Percentiles rank a stretch among this genome's conserved stretches.
These are phyloP conservation scores for Starmerella vaccinii DNA, from an alignment of 805 yeast species.

Conservation along the genomic window DNA sequence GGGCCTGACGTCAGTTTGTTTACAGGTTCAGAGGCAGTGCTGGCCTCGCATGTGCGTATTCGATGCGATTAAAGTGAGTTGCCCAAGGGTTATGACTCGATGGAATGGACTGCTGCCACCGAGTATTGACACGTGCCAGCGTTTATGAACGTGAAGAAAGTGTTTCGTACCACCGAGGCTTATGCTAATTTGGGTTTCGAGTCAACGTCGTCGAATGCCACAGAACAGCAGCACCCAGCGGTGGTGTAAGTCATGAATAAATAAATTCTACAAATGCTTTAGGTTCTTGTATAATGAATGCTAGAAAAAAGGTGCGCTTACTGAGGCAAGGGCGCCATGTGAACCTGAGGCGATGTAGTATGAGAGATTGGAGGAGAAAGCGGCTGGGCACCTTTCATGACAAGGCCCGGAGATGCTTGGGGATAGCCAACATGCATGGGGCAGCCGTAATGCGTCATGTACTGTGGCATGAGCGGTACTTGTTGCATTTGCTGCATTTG, in stretches of 20 bases:
- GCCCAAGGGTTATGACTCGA: too few species aligned
- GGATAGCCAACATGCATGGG: slow-evolving; percentile 9
- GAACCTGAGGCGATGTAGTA: slow-evolving; percentile 1
- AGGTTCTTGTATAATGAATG: not conserved
- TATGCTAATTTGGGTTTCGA: too few species aligned
- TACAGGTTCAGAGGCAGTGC: too few species aligned
- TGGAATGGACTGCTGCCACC: too few species aligned
- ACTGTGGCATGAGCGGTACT: slow-evolving; percentile 14
- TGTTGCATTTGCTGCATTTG: slow-evolving; percentile 12
- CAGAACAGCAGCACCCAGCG: too few species aligned
- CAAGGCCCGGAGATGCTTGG: slow-evolving; percentile 1
- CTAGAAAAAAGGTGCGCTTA: not conserved
- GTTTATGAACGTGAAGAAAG: too few species aligned
- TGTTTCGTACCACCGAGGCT: too few species aligned
- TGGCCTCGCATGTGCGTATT: too few species aligned
- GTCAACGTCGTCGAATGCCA: too few species aligned
- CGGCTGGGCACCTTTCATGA: not conserved
- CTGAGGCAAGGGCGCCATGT: not conserved
- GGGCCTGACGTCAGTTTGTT: too few species aligned
- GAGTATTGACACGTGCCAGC: too few species aligned
- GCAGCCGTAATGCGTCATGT: slow-evolving; percentile 6
- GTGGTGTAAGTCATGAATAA: not conserved
- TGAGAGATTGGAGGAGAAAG: slow-evolving; percentile 1
- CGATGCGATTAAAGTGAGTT: too few species aligned
- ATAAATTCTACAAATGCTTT: slow-evolving; percentile 1